phyloP scores from a whole-genome alignment of 2,329 filamentous ascomycete genomes.

The Tolypocladium pustulatum region DNA sequence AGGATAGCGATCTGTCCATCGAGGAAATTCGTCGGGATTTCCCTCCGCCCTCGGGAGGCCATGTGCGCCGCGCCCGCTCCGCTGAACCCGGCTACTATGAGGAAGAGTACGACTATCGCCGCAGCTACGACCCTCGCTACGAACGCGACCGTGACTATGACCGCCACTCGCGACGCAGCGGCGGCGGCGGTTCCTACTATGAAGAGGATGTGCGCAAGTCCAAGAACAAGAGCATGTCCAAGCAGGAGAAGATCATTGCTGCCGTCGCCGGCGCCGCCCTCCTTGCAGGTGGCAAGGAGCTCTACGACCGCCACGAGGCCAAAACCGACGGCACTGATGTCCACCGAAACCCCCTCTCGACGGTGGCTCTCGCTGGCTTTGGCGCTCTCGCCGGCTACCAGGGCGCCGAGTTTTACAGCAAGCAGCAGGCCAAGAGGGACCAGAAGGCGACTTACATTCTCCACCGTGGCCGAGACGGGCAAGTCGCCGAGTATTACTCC shows the following conservation, averaged over 20 bases:
- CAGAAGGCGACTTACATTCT: slow-evolving; percentile 42
- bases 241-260: slow-evolving; percentile 57
- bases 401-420: slow-evolving; percentile 53
- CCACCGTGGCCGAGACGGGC: slow-evolving; percentile 43
- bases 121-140: slow-evolving; percentile 37
- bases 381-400: slow-evolving; percentile 55
- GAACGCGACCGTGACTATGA: slow-evolving; percentile 22
- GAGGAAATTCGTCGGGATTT: slow-evolving; percentile 83
- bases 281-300: slow-evolving; percentile 55
- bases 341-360: slow-evolving; percentile 47
- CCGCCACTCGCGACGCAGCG: slow-evolving; percentile 32
- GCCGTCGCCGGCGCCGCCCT: slow-evolving; percentile 55
- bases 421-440: slow-evolving; percentile 46
- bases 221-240: slow-evolving; percentile 40
- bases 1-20: slow-evolving; percentile 64
- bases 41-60: slow-evolving; percentile 52
- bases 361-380: slow-evolving; percentile 51
- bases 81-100: slow-evolving; percentile 51
- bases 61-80: slow-evolving; percentile 52
- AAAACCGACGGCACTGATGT: slow-evolving; percentile 37
- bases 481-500: slow-evolving; percentile 42
- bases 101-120: slow-evolving; percentile 35
- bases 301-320: slow-evolving; percentile 53
- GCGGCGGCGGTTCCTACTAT: slow-evolving; percentile 37
- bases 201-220: slow-evolving; percentile 46